These are phyloP conservation scores for Odontarrhena argentea DNA, from an alignment of 345 rosid genomes.

Conservation along the genomic window DNA sequence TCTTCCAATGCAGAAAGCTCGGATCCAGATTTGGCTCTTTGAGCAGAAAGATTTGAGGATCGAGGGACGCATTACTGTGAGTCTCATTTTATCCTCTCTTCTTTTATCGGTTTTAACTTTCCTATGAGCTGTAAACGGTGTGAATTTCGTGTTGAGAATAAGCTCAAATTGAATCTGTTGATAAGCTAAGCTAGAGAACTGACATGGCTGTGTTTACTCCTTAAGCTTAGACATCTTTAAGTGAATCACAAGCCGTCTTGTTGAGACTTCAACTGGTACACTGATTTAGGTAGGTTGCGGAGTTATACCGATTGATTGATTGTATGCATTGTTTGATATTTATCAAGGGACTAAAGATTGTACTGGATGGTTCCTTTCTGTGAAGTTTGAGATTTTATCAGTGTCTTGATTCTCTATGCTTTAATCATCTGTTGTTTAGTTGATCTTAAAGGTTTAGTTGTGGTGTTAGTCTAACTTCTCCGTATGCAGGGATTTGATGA, in stretches of 20 bases:
- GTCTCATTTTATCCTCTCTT: not conserved
- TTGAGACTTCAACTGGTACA: not conserved
- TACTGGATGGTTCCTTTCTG: not conserved
- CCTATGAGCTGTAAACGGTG: not conserved
- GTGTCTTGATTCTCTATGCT: no score
- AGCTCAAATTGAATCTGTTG: not conserved
- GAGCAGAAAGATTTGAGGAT: slow-evolving; percentile 89
- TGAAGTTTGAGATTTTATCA: not conserved
- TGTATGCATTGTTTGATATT: not conserved
- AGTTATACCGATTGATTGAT: not conserved
- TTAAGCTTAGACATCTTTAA: not conserved
- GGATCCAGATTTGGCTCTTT: slow-evolving; percentile 90
- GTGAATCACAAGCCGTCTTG: not conserved
- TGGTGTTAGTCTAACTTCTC: not conserved
- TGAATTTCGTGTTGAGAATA: not conserved
- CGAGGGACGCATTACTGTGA: slow-evolving; percentile 55
- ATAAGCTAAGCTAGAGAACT: not conserved
- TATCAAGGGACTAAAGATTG: not conserved
- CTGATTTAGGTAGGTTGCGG: not conserved
- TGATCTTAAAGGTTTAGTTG: not conserved
- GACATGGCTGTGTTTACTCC: not conserved
- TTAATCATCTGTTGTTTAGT: no score
- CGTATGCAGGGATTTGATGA: slow-evolving; percentile 75
- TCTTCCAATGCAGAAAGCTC: slow-evolving; percentile 61
- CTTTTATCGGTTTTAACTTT: not conserved